Base-by-base conservation (phyloP, 2,329 filamentous ascomycete species). In the Pyrenochaeta sp. region DNA sequence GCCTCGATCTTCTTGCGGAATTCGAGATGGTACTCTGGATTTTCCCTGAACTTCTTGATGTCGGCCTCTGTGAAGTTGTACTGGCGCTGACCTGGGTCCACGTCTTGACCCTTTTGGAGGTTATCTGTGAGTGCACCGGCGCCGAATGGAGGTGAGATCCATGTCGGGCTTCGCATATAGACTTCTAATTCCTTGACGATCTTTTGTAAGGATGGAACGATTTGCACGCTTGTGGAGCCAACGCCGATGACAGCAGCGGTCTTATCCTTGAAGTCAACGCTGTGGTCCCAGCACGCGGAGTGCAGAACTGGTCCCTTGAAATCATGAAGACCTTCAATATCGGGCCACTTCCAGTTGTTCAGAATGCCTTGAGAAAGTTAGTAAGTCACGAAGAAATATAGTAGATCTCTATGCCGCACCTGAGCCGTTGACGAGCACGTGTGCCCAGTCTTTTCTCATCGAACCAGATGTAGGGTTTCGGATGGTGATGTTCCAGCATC, bases 11-110 rank as follows among this genome's bases (percentile, higher is more conserved):
- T 68, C 56, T 76, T 77, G 41, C 75, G 72, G 51, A 77, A 78
- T 44, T 74, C 70, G 13, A 87, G 69, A 20, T 76, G 67, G 35
- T 77, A 75, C 3, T 82, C 73, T 0, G 86, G 82, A 52, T 89
- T 75, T 30, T 80, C 73, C 3, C 55, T 56, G 63, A 87, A 87
- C 0, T 77, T 75, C n/a, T 82, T 74, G 10, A 77, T 76, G 36
- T 84, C 77, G 9, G 84, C 80, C 2, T 79, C 65, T 45, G 72
- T 74, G 58, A 73, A 77, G 40, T 61, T 67, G 55, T 75, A 69
- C 55, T 77, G 75, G 0, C 71, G 67, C 44, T 73, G 65, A 9
- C 67, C 64, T 24, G 74, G 74, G 14, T 73, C 67, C 24, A 72
- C 67, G 30, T 69, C 61, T 39, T 74, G 44, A 2, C 60, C 63